Evolutionary conservation across 306 rosid genomes (phyloP), one percentile per base, ranked within the genome.

Genomic region (Acacia acuminata): DNA sequence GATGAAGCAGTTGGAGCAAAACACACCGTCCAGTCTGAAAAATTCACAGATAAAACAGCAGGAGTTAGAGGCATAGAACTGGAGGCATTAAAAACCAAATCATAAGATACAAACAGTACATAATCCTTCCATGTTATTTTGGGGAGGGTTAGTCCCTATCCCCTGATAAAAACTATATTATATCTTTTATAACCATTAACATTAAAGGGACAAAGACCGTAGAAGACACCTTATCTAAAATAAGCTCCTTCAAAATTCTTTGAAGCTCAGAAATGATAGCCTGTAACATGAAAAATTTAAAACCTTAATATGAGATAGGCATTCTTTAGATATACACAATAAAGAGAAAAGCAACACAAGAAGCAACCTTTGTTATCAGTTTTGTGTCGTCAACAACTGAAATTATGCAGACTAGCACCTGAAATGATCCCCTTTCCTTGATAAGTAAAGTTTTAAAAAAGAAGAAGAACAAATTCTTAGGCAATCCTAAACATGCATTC

Each of bases 331-430:
- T 32, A 71, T 27, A 61, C 73, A 63, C 71, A 51, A 53, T 17
- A 56, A 76, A 36, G 79, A 83, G 30, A 83, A 79, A 48, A 78
- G 34, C 74, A 77, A 77, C 84, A 74, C 38, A 80, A 86, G 44
- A 85, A 7, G 78, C 34, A 77, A 96, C 99, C 99, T 96, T 96
- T 63, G 90, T 88, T 77, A 92, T 85, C 80, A 94, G 91, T 87
- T 91, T 92, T 73, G 99, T 96, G 81, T 96, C 98, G 56, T 96
- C 99, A 66, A 96, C 97, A 82, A 87, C 88, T 75, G 99, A 96
- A 79, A 91, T 47, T 77, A 96, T 87, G 89, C 86, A 82, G 75
- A 86, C 92, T 75, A 96, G 98, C 76, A 96, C 98, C 99, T 96
- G 91, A 69, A 79, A 83, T 27, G 71, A 73, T 68, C 24, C 75